Evolutionary conservation across 148 eudicot genomes (phyloP), one percentile per base, ranked within the genome.

Genomic region (Arbutus unedo): DNA sequence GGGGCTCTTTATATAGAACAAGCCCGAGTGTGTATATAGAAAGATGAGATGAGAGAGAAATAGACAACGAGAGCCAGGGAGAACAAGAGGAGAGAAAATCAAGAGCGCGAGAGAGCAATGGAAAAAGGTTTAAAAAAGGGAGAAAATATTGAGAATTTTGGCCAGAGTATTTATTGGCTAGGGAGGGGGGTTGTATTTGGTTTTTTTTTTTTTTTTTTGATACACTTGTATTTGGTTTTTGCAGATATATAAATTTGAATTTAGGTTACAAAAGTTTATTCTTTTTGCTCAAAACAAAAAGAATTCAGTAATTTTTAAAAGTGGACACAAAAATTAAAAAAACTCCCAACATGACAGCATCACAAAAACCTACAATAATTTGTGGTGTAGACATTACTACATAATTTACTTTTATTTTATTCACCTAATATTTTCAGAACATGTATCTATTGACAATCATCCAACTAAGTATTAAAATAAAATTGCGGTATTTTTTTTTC

Each of bases 151-250:
- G 45, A 79, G 48, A 79, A 57, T 21, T 64, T 0, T 23, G 82
- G 57, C 74, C 66, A 55, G 49, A 13, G 60, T 62, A 80, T 68
- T 80, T 21, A 80, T 67, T 68, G 38, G 50, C 10, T 57, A 25
- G 49, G 56, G 45, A 57, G 49, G 57, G 80, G 55, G 3, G 44
- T 8, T 75, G 54, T 56, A 14, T 5, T 13, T 15, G 48, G 0
- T 31, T 31, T 31, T 31, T 31, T 31, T 31, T 31, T 31, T 31
- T 31, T 31, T 31, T 31, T 31, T 31, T 31, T 31, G 38, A 31
- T 31, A 31, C 0, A 31, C 38, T 31, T 31, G 38, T 31, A 31
- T 31, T 31, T 31, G 1, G 9, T 41, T 71, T 70, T 70, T 51
- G 55, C 11, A 51, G 10, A 51, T 6, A 51, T 51, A 51, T 51